Conservation (phyloP, 768 basidiomycete genomes). For the Leccinum longicurvipes region DNA sequence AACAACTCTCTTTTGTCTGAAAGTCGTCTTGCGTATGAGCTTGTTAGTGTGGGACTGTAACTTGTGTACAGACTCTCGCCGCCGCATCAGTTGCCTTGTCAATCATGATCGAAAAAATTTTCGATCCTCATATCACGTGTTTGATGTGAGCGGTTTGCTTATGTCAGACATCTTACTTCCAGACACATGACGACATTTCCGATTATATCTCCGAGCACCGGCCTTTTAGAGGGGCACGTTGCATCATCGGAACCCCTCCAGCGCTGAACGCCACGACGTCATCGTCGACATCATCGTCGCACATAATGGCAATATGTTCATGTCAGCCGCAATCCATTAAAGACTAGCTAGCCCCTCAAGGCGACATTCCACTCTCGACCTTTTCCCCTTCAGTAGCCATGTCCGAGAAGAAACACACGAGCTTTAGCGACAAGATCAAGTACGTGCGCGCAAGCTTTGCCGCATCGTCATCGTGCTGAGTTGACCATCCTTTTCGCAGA, state of each 20-base stretch:
- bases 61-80: too few species aligned
- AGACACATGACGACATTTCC: constrained; percentile 16
- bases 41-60: background rate
- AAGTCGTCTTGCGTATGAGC: background rate
- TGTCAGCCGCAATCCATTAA: too few species aligned
- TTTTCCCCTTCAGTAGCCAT: background rate
- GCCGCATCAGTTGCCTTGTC: background rate
- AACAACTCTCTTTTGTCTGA: background rate
- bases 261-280: constrained; percentile 17
- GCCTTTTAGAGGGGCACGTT: constrained; percentile 19
- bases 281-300: background rate
- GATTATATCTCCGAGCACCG: background rate
- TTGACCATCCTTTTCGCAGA: constrained; percentile 14
- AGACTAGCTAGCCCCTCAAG: background rate
- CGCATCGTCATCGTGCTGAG: too few species aligned
- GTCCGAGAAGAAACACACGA: background rate
- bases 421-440: constrained; percentile 17
- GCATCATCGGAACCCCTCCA: constrained; percentile 4
- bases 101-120: too few species aligned
- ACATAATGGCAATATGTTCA: background rate
- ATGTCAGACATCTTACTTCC: background rate
- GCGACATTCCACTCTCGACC: rapidly evolving
- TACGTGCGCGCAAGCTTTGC: background rate
- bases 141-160: background rate
- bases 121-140: too few species aligned